phyloP scores from a whole-genome alignment of 2,329 filamentous ascomycete species.

The Anthostomella pinea region DNA sequence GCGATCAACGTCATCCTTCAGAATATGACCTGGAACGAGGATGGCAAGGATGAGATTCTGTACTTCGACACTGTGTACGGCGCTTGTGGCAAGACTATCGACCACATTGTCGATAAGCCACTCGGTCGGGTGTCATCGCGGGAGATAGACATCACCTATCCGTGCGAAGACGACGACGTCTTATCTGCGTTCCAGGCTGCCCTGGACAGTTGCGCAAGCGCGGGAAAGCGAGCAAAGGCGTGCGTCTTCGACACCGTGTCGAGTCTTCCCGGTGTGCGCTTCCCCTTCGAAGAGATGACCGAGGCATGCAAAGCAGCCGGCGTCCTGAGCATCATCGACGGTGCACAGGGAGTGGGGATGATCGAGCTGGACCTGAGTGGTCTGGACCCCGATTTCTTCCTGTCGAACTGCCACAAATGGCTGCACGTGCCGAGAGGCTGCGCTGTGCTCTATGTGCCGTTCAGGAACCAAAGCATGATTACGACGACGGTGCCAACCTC shows the following conservation, averaged over 20 bases:
- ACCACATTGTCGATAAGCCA: constrained; percentile 67
- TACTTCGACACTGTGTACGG: constrained; percentile 79
- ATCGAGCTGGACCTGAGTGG: constrained; percentile 64
- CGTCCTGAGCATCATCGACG: constrained; percentile 75
- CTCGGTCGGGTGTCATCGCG: constrained; percentile 41
- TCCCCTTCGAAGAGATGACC: constrained; percentile 72
- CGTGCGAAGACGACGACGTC: constrained; percentile 67
- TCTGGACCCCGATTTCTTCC: constrained; percentile 80
- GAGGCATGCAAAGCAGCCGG: constrained; percentile 62
- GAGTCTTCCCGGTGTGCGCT: constrained; percentile 71
- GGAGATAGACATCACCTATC: constrained; percentile 64
- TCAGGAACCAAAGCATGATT: constrained; percentile 72
- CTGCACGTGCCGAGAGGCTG: constrained; percentile 76
- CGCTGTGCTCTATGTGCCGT: constrained; percentile 76
- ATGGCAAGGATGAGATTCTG: constrained; percentile 74
- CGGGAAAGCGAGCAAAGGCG: constrained; percentile 62
- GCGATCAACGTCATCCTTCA: constrained; percentile 78
- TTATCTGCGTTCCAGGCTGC: constrained; percentile 57
- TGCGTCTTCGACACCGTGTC: constrained; percentile 80
- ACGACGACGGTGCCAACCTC: constrained; percentile 75
- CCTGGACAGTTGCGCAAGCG: constrained; percentile 49
- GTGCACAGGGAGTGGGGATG: constrained; percentile 81
- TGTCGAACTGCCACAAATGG: constrained; percentile 91
- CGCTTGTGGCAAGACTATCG: constrained; percentile 70
- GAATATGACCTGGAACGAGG: constrained; percentile 64